Base-by-base conservation (phyloP, 163 green algal species). In the Scenedesmus sp. region DNA sequence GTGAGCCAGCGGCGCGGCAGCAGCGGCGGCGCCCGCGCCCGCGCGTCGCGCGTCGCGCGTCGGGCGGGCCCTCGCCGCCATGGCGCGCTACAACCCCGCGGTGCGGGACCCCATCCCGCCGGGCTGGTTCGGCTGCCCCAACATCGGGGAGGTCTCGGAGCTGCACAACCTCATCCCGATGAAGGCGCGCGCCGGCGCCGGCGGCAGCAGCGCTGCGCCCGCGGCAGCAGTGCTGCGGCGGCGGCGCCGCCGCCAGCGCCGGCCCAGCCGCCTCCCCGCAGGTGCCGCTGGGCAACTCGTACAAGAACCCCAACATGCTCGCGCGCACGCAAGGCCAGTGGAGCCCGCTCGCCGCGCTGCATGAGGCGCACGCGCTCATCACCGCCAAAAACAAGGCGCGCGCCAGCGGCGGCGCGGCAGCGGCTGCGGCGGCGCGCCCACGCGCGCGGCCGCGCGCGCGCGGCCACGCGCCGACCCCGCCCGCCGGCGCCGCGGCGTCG, bases 51-150 rank as follows among this genome's bases (percentile, higher is more conserved):
- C n/a, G n/a, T n/a, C n/a, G n/a, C n/a, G n/a, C n/a, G n/a, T n/a
- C n/a, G n/a, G n/a, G n/a, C n/a, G n/a, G n/a, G n/a, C n/a, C n/a
- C n/a, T n/a, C 44, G 29, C 9, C 26, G 10, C 24, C n/a, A 33
- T 34, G 18, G 39, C 42, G 9, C 18, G 17, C 26, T 22, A 50
- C n/a, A 11, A 11, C 5, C 63, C 3, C 18, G 24, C 24, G 53
- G 22, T 29, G 20, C 34, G 58, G 33, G 63, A 70, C 39, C 75
- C 75, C 18, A 71, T 83, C 26, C 75, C 75, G 11, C 64, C 54
- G 3, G 75, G 75, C 36, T 83, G 75, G 75, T 42, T 44, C 33
- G 63, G 77, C 1, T 83, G 75, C 42, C 75, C 75, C 13, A 10
- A 13, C 4, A 76, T 83, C 17, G 75, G 75, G 2, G 26, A 67